Evolutionary conservation across 1,284 basidiomycete genomes (phyloP).

Genomic region (Rhodotorula sp.): DNA sequence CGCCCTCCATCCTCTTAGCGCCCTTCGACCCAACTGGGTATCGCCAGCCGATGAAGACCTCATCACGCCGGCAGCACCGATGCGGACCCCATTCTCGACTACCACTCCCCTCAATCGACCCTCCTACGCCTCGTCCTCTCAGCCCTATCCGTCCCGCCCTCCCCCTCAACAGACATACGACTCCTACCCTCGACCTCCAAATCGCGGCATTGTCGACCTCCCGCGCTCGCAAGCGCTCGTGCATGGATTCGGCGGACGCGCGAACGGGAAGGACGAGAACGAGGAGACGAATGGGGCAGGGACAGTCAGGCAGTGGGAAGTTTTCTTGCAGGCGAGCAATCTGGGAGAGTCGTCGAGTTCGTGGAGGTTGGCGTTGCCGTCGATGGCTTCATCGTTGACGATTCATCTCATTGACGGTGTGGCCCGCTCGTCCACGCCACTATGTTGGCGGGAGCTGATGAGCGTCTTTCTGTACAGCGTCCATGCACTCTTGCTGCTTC

Average conservation of each 20-base stretch:
- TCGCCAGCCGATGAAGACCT: no score
- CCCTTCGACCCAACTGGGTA: not conserved
- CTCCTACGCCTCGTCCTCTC: no score
- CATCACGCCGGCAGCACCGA: no score
- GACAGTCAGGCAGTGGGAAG: constrained; percentile 22
- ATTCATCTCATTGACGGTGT: constrained; percentile 35
- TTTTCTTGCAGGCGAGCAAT: constrained; percentile 24
- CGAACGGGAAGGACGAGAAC: not conserved
- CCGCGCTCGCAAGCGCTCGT: no score
- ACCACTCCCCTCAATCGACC: no score
- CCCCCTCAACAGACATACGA: no score
- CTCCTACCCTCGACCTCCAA: no score
- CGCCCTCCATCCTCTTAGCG: no score
- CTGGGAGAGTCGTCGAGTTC: constrained; percentile 30
- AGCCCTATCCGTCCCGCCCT: no score
- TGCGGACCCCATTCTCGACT: no score
- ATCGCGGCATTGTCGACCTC: no score
- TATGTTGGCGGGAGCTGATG: not conserved
- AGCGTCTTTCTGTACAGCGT: constrained; percentile 5
- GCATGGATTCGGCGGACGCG: not conserved
- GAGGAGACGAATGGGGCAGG: not conserved
- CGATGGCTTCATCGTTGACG: constrained; percentile 34
- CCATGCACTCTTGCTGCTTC: constrained; percentile 40
- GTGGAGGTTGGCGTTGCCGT: constrained; percentile 35
- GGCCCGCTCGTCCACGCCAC: not conserved